These are phyloP conservation scores for Colletotrichum sp. DNA, from an alignment of 2,329 filamentous ascomycete species.

Conservation along the genomic window DNA sequence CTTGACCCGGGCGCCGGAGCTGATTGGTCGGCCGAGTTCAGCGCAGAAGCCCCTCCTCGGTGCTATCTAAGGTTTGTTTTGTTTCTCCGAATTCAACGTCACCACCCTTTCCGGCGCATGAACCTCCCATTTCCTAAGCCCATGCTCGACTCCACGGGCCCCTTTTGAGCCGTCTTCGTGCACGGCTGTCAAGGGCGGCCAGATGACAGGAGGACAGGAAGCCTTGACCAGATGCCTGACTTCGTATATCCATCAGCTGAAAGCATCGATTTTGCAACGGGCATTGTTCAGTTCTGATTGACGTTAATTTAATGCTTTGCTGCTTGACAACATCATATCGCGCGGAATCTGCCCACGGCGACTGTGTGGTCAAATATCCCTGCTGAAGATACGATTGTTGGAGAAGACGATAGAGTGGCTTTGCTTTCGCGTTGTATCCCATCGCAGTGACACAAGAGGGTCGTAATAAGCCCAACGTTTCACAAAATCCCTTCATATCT, in stretches of 20 bases:
- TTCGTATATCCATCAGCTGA: background rate
- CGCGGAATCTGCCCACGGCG: background rate
- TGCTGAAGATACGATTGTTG: background rate
- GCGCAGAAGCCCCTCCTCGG: background rate
- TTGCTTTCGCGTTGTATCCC: background rate
- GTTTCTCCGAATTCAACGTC: background rate
- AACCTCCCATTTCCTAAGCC: background rate
- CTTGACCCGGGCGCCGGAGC: background rate
- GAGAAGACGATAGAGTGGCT: background rate
- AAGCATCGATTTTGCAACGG: background rate
- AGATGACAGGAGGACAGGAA: background rate
- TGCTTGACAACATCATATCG: background rate
- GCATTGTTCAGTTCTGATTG: background rate
- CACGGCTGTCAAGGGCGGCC: background rate
- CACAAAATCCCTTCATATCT: background rate
- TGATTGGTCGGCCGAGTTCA: slow-evolving; percentile 4
- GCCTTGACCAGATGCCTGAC: background rate
- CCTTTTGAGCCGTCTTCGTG: background rate
- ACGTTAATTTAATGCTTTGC: background rate
- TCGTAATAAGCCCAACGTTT: background rate
- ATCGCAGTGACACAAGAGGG: background rate
- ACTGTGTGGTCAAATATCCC: background rate
- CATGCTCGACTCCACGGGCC: background rate
- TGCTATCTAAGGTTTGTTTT: background rate
- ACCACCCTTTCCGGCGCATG: background rate